phyloP scores from a whole-genome alignment of 768 basidiomycete species.

The Kwoniella mangroviensis region DNA sequence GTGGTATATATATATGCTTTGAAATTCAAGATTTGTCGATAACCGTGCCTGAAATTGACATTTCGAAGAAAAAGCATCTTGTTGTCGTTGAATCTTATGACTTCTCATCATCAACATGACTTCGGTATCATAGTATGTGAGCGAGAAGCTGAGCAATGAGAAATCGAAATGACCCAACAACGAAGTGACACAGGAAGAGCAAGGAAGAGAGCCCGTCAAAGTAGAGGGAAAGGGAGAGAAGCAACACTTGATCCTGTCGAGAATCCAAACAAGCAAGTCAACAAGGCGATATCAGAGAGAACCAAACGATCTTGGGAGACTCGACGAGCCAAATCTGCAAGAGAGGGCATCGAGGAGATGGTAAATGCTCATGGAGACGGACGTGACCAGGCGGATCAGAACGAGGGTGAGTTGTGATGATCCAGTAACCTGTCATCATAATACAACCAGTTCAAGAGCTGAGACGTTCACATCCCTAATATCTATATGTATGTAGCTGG shows the following conservation, averaged over 20 bases:
- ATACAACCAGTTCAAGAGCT: not conserved
- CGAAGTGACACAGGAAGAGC: not conserved
- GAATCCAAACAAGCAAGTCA: not conserved
- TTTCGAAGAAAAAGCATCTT: slow-evolving; percentile 5
- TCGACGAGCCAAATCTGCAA: slow-evolving; percentile 5
- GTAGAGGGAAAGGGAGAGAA: slow-evolving; percentile 1
- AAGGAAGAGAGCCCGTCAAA: not conserved
- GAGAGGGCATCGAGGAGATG: slow-evolving; percentile 1
- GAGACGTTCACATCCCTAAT: too few relatives aligned
- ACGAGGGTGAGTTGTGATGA: slow-evolving; percentile 1
- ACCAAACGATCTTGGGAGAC: slow-evolving; percentile 27
- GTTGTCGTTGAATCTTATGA: not conserved
- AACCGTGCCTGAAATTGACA: slow-evolving; percentile 15
- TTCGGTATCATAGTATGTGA: not conserved
- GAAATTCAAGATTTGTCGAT: slow-evolving; percentile 11
- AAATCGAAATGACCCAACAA: not conserved
- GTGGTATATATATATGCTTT: not conserved
- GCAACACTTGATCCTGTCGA: not conserved
- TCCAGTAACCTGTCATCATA: not conserved
- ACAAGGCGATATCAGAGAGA: slow-evolving; percentile 16
- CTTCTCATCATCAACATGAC: not conserved
- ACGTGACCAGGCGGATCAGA: not conserved
- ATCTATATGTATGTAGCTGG: not conserved
- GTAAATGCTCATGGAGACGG: not conserved
- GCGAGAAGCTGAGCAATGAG: not conserved